Evolutionary conservation across 1,284 basidiomycete genomes (phyloP), one percentile per base, ranked within the genome.

Genomic region (Porodaedalea pini): DNA sequence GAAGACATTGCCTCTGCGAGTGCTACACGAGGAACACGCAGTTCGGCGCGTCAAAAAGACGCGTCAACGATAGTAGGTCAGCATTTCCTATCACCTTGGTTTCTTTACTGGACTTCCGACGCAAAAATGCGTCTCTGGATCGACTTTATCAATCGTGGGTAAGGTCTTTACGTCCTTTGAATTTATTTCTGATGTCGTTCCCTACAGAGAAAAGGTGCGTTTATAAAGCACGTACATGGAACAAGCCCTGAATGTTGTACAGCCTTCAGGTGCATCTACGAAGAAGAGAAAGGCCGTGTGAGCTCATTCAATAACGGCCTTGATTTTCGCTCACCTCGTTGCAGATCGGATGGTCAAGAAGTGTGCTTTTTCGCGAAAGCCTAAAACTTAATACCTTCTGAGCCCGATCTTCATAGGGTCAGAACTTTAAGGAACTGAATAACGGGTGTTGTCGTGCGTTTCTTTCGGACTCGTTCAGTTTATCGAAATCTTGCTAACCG

Each of bases 31-130:
- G 32, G 27, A 44, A 52, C 49, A 31, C 56, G 56, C 23, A 37
- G 19, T 5, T 57, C 56, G 34, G 43, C 56, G 56, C 56, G 56
- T 51, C 29, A n/a, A 29, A 57, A 45, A 23, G 50, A 37, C 41
- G 34, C 37, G 39, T 43, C 55, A 8, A 32, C 15, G 4, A 25
- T 17, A 44, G 1, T 37, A 27, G 47, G 47, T 56, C 8, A 17
- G 40, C 11, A n/a, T 23, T 44, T 10, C 17, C 25, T 31, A 31
- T 11, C 17, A 47, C 25, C 19, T 32, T 29, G 11, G 27, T 19
- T 15, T 15, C 6, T 52, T 15, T 15, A 8, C 13, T 15, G 15
- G 4, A n/a, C 31, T 25, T 25, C 21, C 31, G 45, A 47, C 45
- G 27, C 32, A 34, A 6, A 34, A 34, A 34, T 34, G 32, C 45